Base-by-base conservation (phyloP, 2,329 filamentous ascomycete species). In the Pestalotiopsis sp. region DNA sequence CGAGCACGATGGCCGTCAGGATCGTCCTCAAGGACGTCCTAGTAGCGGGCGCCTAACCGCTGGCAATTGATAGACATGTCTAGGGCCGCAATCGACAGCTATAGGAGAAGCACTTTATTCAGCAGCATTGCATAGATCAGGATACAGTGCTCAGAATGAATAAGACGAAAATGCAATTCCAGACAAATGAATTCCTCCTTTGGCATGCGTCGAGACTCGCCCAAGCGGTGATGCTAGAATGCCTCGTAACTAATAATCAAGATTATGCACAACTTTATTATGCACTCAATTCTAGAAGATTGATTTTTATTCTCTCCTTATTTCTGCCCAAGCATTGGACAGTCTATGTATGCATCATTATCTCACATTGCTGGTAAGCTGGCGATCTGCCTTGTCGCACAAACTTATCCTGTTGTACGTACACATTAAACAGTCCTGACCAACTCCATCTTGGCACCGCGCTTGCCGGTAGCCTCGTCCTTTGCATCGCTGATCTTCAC, bases 391-490 rank as follows among this genome's bases (percentile, higher is more conserved):
- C 9, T 52, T 22, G 40, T 52, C 20, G 44, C 20, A 22, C 6
- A 52, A 1, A 6, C 17, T 17, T 2, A 10, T 17, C 4, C 6
- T 58, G 24, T 14, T 61, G 10, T 39, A 35, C 30, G 30, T 35
- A 60, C 26, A 14, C 58, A 39, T 52, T 20, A 60, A n/a, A 69
- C 35, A 17, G 58, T 62, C 57, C 60, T 69, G 9, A 91, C 81
- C 75, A 92, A 78, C 80, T 91, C 89, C 84, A 96, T 86, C 85
- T 91, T 94, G 24, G 94, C 92, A 72, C 93, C 95, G 71, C 96
- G 89, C 90, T 98, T 99, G 67, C 96, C 96, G n/a, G 95, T 98
- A 69, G 89, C 89, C 82, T 97, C 93, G 79, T 99, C 96, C 84
- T 94, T 93, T 77, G 97, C 92, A 78, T 98, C 97, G 74, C 90